These are phyloP conservation scores for Penicillium bovifimosum DNA, from an alignment of 495 filamentous ascomycete genomes.

Conservation along the genomic window DNA sequence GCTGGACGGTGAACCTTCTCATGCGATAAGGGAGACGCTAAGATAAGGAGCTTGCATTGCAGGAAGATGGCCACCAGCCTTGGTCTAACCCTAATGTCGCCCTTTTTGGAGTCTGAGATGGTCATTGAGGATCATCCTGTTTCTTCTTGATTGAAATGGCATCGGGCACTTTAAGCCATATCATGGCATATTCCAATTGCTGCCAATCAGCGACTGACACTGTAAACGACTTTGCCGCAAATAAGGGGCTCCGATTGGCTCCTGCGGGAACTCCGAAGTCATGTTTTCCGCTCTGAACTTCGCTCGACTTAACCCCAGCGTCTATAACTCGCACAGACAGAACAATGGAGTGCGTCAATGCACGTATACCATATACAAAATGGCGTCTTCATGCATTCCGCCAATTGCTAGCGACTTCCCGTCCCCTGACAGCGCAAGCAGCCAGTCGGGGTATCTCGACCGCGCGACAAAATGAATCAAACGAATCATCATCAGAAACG, in stretches of 20 bases:
- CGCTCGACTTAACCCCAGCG: not conserved
- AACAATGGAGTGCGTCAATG: slow-evolving; percentile 28
- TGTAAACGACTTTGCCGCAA: slow-evolving; percentile 16
- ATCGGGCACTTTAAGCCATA: not conserved
- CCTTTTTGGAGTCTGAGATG: not conserved
- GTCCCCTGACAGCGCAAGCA: not conserved
- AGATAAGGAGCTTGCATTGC: slow-evolving; percentile 14
- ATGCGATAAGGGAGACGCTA: slow-evolving; percentile 14
- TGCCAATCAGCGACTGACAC: not conserved
- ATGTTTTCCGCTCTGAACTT: slow-evolving; percentile 6
- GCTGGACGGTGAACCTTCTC: slow-evolving; percentile 3
- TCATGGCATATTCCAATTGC: not conserved
- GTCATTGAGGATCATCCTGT: no score
- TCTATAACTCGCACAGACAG: not conserved
- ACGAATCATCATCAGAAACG: slow-evolving; percentile 3
- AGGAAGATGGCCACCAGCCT: not conserved
- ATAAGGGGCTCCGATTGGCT: slow-evolving; percentile 20
- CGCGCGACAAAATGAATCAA: not conserved
- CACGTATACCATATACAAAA: slow-evolving; percentile 26
- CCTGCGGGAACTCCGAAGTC: slow-evolving; percentile 5
- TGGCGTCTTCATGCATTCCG: slow-evolving; percentile 33
- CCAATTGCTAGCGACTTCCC: slow-evolving; percentile 16
- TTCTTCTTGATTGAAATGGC: no score
- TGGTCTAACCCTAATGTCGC: not conserved
- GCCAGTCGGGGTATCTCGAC: slow-evolving; percentile 8